Conservation (phyloP, 495 filamentous ascomycete species). For the Aspergillus coremiiformis region DNA sequence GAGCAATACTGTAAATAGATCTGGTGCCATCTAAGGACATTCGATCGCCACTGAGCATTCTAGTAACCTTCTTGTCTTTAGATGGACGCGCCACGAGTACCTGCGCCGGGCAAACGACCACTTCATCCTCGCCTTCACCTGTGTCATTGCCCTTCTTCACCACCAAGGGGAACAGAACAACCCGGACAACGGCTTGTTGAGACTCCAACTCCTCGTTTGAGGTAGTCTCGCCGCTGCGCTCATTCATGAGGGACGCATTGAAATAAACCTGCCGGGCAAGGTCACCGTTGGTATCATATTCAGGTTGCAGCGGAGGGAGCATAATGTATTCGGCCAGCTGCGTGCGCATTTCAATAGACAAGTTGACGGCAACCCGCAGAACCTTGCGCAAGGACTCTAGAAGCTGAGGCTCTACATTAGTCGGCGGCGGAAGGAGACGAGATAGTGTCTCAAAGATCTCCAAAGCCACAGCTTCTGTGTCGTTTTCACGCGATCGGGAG, state of each 20-base stretch:
- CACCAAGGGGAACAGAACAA: constrained; percentile 89
- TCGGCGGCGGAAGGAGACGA: constrained; percentile 75
- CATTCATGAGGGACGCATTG: constrained; percentile 88
- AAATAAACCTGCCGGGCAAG: constrained; percentile 74
- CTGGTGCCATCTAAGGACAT: constrained; percentile 36
- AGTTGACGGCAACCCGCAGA: constrained; percentile 69
- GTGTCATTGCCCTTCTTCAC: constrained; percentile 87
- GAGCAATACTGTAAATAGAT: constrained; percentile 41
- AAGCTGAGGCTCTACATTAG: constrained; percentile 63
- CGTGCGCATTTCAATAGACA: constrained; percentile 93
- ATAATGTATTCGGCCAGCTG: constrained; percentile 95
- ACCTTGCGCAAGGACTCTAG: constrained; percentile 76
- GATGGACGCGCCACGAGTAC: constrained; percentile 59
- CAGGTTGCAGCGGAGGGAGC: constrained; percentile 89
- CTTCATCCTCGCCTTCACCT: constrained; percentile 80
- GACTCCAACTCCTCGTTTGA: constrained; percentile 72
- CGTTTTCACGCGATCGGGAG: constrained; percentile 63
- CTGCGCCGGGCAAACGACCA: constrained; percentile 88
- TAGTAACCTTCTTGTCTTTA: constrained; percentile 38
- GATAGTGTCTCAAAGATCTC: constrained; percentile 75
- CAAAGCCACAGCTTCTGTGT: constrained; percentile 82
- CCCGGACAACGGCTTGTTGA: constrained; percentile 67
- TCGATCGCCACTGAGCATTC: constrained; percentile 39
- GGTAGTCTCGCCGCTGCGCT: constrained; percentile 61
- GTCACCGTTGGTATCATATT: constrained; percentile 89